Evolutionary conservation across 2,329 filamentous ascomycete genomes (phyloP), one percentile per base, ranked within the genome.

Genomic region (Phialophora verrucosa): DNA sequence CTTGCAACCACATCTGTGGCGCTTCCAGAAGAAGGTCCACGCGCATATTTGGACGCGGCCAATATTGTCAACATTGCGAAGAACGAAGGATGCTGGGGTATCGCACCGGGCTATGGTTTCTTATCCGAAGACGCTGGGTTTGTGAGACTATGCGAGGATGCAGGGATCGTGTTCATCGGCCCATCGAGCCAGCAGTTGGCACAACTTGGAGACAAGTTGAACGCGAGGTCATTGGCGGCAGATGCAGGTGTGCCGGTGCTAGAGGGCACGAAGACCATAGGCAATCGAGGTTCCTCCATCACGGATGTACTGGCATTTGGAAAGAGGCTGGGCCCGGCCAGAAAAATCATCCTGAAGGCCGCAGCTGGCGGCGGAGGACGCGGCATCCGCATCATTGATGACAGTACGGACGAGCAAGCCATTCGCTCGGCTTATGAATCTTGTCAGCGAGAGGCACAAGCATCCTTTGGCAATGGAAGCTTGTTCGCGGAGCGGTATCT

Each of bases 1-100:
- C 98, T 98, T 89, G 95, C 95, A 80, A 95, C 98, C 77, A 94
- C 98, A 84, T 95, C 95, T 75, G 99, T 98, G 82, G 92, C 96
- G 82, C 98, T 99, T 83, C 95, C 95, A 76, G 91, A 92, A 81
- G 91, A 94, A 73, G 95, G 95, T 73, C 92, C 98, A 83, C 98
- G 89, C 70, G 93, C 95, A 72, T 98, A 99, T 81, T 87, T 98
- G 71, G 93, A 94, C 64, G 91, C 91, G 73, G 92, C 97, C 79
- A 95, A 98, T 85, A 98, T 98, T 79, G 93, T 98, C 85, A 97
- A 94, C 85, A 98, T 98, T 79, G 95, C 95, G 65, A 83, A 93
- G 73, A 88, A 96, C 83, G 95, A 99, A 83, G 91, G 90, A 75
- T 94, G 94, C 72, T 93, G 97, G 83, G 92, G 97, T 89, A 96